Evolutionary conservation across 768 basidiomycete genomes (phyloP), one percentile per base, ranked within the genome.

Genomic region (Nidularia sp.): DNA sequence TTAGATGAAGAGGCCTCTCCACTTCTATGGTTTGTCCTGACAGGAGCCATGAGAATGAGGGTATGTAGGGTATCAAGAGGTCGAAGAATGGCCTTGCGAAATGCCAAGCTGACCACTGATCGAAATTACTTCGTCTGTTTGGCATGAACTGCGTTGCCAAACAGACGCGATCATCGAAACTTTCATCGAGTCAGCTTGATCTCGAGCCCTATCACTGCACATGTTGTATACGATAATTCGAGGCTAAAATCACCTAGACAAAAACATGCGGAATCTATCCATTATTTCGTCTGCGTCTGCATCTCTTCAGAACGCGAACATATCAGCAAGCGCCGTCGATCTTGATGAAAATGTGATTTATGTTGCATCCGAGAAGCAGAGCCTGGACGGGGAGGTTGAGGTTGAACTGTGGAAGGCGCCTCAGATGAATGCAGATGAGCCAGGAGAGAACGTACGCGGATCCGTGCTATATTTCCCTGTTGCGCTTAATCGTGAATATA

Each of bases 291-390:
- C 58, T 36, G 52, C 57, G 6, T 44, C 51, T n/a, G 60, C 60
- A 13, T 48, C 49, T 42, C 55, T 76, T 45, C 53, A 60, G 39
- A 65, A 68, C 31, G 58, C 68, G 6, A 68, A 69, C 39, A 62
- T 86, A 43, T 69, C 74, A 7, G 70, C 78, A 3, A 72, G 77
- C 9, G 72, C 83, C 1, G 66, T 85, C 57, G 85, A 90, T 68
- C 67, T 83, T 32, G 87, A 90, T 65, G 79, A 84, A 61, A 75
- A 81, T 59, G 68, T 71, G 1, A 61, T 82, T 41, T 88, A 84
- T 63, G 73, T 74, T n/a, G 73, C 79, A 9, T 80, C 83, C 1
- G 86, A 86, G 62, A 59, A 63, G 47, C 60, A 60, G 50, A 70
- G 67, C 53, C 58, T 60, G 42, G 80, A 81, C 54, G 76, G 73